These are phyloP conservation scores for Phytophthora meadii DNA, from an alignment of 352 stramenopile genomes.

Conservation along the genomic window DNA sequence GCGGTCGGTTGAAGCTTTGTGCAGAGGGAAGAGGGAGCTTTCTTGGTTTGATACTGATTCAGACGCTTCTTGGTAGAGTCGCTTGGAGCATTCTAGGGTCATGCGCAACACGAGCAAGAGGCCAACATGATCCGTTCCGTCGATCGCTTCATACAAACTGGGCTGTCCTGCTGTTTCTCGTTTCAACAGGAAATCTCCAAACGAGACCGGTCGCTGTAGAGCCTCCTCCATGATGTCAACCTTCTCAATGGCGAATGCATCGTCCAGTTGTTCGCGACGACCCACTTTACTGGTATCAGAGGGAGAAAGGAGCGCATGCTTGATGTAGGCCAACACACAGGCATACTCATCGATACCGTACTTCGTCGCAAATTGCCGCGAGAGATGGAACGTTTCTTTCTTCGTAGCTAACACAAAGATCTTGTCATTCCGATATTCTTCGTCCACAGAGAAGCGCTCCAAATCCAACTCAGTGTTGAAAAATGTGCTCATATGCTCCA, in stretches of 20 bases:
- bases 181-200: conserved; percentile 67
- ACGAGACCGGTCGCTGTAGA: conserved; percentile 55
- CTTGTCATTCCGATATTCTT: conserved; percentile 52
- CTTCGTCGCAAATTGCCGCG: conserved; percentile 69
- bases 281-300: conserved; percentile 7
- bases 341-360: conserved; percentile 71
- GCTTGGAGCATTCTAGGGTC: conserved; percentile 81
- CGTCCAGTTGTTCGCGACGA: conserved; percentile 73
- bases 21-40: conserved; percentile 52
- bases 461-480: conserved; percentile 69
- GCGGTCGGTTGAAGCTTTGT: conserved; percentile 59
- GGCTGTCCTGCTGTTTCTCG: conserved; percentile 5
- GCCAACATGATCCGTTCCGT: conserved; percentile 74
- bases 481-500: conserved; percentile 69
- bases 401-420: conserved; percentile 62
- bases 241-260: conserved; percentile 60
- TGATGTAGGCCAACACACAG: conserved; percentile 74
- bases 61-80: conserved; percentile 29
- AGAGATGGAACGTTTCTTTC: conserved; percentile 53
- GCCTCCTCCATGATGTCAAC: conserved; percentile 73
- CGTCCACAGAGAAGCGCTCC: conserved; percentile 56
- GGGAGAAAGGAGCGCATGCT: conserved; percentile 42
- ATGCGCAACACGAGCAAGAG: conserved; percentile 75
- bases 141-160: conserved; percentile 63
- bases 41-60: conserved; percentile 9